A percentile compares a stretch with the other conserved stretches of the same genome.
Evolutionary conservation across 1,284 basidiomycete species (phyloP).

Genomic region (Neolentinus lepideus): DNA sequence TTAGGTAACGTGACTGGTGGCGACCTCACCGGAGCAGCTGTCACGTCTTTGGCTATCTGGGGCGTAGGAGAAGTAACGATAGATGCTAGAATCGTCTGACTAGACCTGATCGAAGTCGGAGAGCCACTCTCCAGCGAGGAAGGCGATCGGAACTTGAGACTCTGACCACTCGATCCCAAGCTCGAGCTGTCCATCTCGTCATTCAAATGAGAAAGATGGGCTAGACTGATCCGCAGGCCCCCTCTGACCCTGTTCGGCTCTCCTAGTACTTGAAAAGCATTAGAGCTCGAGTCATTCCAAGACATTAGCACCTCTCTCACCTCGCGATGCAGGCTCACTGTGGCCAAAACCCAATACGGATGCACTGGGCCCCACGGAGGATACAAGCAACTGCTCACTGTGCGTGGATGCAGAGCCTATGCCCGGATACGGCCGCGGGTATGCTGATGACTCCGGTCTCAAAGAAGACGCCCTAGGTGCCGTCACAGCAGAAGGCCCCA

Average conservation of each 20-base stretch:
- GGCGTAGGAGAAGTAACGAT: neutral
- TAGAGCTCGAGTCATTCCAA: neutral
- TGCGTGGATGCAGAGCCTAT: neutral
- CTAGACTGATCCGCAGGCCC: neutral
- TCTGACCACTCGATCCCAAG: neutral
- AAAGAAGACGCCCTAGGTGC: neutral
- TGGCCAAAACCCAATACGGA: neutral
- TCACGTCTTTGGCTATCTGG: neutral
- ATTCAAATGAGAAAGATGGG: neutral
- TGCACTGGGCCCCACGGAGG: neutral
- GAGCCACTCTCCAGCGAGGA: neutral
- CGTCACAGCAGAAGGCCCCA: neutral
- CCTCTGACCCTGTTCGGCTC: neutral
- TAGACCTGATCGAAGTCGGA: neutral
- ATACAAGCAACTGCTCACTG: neutral
- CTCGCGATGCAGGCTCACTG: neutral
- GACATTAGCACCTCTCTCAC: neutral
- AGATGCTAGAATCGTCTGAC: neutral
- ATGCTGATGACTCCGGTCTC: neutral
- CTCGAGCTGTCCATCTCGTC: neutral
- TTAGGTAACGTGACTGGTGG: neutral
- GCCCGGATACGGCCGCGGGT: neutral
- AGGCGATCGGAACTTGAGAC: neutral
- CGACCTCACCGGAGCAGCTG: neutral
- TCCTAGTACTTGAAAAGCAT: neutral